These are phyloP conservation scores for Leccinum disarticulatum DNA, from an alignment of 768 basidiomycete species.

Conservation along the genomic window DNA sequence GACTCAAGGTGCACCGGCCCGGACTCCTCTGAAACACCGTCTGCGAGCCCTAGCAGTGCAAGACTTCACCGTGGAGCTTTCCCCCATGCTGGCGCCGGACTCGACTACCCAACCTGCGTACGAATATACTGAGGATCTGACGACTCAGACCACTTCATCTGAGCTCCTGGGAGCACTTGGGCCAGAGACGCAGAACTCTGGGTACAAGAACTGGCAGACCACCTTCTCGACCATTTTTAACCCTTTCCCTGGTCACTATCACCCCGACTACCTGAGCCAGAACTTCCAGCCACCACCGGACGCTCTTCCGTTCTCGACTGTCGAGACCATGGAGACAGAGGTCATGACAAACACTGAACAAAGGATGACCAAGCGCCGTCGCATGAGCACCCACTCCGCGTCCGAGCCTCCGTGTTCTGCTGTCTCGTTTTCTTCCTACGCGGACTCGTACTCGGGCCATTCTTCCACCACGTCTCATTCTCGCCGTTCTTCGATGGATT, in stretches of 20 bases:
- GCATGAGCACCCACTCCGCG: conserved; percentile 63
- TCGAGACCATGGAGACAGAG: conserved; percentile 49
- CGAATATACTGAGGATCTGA: conserved; percentile 49
- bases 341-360: conserved; percentile 20
- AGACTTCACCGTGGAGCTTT: conserved; percentile 28
- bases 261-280: too few relatives aligned
- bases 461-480: conserved; percentile 59
- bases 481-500: conserved; percentile 63
- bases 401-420: conserved; percentile 61
- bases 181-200: conserved; percentile 24
- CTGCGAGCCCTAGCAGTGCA: conserved; percentile 52
- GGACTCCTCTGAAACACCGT: conserved; percentile 51
- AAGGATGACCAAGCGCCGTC: conserved; percentile 62
- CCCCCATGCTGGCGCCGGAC: too few relatives aligned
- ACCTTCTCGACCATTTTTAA: too few relatives aligned
- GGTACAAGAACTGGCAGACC: conserved; percentile 11
- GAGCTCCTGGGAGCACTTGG: conserved; percentile 53
- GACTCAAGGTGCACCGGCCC: conserved; percentile 63
- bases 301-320: conserved; percentile 52
- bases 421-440: conserved; percentile 60
- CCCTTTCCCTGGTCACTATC: too few relatives aligned
- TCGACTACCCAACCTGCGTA: too few relatives aligned
- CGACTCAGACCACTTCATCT: conserved; percentile 42
- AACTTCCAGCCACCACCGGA: conserved; percentile 33
- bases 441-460: conserved; percentile 58